These are phyloP conservation scores for Flaveria robusta DNA, from an alignment of 129 eudicot species.

Conservation along the genomic window DNA sequence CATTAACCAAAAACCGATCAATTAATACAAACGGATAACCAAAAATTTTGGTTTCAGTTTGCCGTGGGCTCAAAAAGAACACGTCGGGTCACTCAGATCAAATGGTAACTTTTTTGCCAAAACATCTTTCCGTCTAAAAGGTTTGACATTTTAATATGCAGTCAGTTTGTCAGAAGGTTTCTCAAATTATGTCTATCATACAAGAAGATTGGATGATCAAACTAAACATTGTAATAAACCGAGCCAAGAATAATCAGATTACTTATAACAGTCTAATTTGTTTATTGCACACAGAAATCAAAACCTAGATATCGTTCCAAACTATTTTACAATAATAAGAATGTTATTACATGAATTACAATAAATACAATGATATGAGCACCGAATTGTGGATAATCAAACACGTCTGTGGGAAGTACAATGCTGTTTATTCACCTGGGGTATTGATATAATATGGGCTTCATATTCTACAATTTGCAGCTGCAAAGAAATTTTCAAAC, in stretches of 20 bases:
- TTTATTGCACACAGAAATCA: neutral
- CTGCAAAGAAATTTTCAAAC: slow-evolving; percentile 38
- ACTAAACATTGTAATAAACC: neutral
- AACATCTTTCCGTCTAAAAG: neutral
- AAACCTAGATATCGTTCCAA: neutral
- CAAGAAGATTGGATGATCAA: neutral
- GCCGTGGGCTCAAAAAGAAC: too few relatives aligned
- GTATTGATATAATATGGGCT: neutral
- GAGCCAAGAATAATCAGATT: neutral
- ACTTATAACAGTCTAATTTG: neutral
- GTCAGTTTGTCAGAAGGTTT: neutral
- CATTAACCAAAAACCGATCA: too few relatives aligned
- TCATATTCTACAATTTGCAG: slow-evolving; percentile 91
- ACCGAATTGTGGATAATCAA: slow-evolving; percentile 6
- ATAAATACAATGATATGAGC: slow-evolving; percentile 19
- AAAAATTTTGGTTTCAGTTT: too few relatives aligned
- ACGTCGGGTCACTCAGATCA: too few relatives aligned
- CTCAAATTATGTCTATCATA: neutral
- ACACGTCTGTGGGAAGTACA: neutral
- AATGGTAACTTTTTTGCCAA: neutral
- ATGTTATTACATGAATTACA: slow-evolving; percentile 9
- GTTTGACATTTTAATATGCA: neutral
- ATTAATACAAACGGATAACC: too few relatives aligned
- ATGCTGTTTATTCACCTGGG: slow-evolving; percentile 10
- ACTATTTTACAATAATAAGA: neutral